A percentile compares a stretch with the other conserved stretches of the same genome.
These are phyloP conservation scores for Leccinum subgranulosum DNA, from an alignment of 768 basidiomycete genomes.

Conservation along the genomic window DNA sequence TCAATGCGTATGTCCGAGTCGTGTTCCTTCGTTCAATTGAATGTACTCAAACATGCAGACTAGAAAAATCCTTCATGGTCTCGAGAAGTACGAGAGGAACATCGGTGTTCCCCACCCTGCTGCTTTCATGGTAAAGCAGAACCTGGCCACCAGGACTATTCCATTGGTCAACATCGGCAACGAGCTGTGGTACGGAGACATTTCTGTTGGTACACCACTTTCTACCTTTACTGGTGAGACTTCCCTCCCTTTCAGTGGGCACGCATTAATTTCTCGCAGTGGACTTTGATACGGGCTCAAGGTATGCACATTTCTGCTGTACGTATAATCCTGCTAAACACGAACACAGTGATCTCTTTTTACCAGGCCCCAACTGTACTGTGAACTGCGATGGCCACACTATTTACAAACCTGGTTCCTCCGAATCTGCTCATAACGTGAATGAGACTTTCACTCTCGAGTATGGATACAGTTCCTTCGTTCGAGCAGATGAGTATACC, in stretches of 20 bases:
- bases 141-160: neutral
- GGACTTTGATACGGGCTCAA: constrained; percentile 5
- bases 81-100: constrained; percentile 1
- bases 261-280: neutral
- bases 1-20: constrained; percentile 13
- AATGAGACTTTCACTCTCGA: neutral
- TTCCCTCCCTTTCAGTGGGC: neutral
- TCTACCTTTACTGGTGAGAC: neutral
- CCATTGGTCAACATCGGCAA: neutral
- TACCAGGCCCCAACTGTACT: constrained; percentile 24
- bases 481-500: constrained; percentile 4
- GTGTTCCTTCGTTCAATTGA: neutral
- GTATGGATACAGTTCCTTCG: constrained; percentile 1
- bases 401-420: constrained; percentile 28
- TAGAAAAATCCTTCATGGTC: constrained; percentile 3
- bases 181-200: constrained; percentile 9
- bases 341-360: constrained; percentile 22
- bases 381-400: constrained; percentile 28
- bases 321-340: neutral
- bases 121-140: neutral
- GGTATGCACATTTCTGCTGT: constrained; percentile 2
- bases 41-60: neutral
- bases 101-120: neutral
- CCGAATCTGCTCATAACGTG: constrained; percentile 7
- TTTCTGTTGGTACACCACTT: constrained; percentile 7